Percentiles rank a stretch among this genome's conserved stretches.
Evolutionary conservation across 2,329 filamentous ascomycete species (phyloP).

Genomic region (Talaromyces sp.): DNA sequence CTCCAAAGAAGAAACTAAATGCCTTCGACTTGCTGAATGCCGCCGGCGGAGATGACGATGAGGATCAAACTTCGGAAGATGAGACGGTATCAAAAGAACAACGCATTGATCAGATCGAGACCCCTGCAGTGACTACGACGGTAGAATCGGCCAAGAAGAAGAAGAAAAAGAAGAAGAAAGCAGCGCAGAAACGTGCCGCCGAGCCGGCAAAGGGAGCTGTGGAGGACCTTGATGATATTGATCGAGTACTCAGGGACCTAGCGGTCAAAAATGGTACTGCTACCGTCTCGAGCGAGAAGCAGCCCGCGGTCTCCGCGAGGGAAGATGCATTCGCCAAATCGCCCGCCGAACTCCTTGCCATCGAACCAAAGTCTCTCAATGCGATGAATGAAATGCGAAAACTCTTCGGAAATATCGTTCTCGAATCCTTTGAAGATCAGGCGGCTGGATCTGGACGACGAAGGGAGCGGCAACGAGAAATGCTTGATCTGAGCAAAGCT

Average conservation of each 20-base stretch:
- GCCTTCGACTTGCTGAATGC: slow-evolving; percentile 54
- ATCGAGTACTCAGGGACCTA: slow-evolving; percentile 60
- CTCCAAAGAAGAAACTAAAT: slow-evolving; percentile 45
- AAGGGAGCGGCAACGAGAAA: slow-evolving; percentile 54
- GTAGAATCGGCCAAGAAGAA: not conserved
- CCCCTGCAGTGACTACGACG: slow-evolving; percentile 21
- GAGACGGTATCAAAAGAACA: slow-evolving; percentile 27
- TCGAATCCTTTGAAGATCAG: slow-evolving; percentile 56
- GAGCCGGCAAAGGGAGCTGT: slow-evolving; percentile 24
- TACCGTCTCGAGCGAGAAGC: slow-evolving; percentile 31
- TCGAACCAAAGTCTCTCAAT: slow-evolving; percentile 73
- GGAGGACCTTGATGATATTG: slow-evolving; percentile 60
- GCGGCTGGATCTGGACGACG: slow-evolving; percentile 42
- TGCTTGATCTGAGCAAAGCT: slow-evolving; percentile 52
- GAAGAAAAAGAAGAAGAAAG: slow-evolving; percentile 48
- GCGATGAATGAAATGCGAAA: slow-evolving; percentile 87
- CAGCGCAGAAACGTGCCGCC: slow-evolving; percentile 44
- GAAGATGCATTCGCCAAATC: slow-evolving; percentile 28
- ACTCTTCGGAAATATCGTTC: slow-evolving; percentile 63
- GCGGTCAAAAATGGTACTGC: slow-evolving; percentile 40
- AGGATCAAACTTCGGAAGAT: slow-evolving; percentile 6
- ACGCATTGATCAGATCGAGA: slow-evolving; percentile 20
- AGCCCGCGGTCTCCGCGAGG: slow-evolving; percentile 22
- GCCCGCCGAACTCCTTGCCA: slow-evolving; percentile 54
- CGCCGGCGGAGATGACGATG: slow-evolving; percentile 30